phyloP scores from a whole-genome alignment of 2,329 filamentous ascomycete genomes.

The Penicillium palitans region DNA sequence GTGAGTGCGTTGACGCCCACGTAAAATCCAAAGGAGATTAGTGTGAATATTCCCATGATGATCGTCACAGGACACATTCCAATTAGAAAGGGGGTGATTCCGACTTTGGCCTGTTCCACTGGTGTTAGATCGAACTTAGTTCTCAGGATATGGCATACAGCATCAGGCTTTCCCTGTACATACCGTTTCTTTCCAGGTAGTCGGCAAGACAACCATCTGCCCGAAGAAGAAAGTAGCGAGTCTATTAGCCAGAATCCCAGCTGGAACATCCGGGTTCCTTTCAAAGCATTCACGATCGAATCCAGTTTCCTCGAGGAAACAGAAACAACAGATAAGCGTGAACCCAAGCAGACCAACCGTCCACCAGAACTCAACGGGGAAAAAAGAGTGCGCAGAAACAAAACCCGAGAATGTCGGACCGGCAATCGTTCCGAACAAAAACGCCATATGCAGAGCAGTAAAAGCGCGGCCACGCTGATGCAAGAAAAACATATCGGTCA shows the following conservation, averaged over 20 bases:
- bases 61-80: constrained; percentile 40
- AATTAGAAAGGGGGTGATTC: constrained; percentile 29
- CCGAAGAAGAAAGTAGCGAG: constrained; percentile 33
- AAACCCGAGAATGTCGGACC: constrained; percentile 46
- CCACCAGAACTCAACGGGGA: constrained; percentile 48
- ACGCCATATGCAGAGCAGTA: constrained; percentile 37
- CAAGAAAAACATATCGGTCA: constrained; percentile 48
- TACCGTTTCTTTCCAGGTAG: constrained; percentile 28
- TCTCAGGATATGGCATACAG: background rate
- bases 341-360: constrained; percentile 41
- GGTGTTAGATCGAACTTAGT: background rate
- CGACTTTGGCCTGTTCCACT: constrained; percentile 19
- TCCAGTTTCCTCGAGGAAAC: constrained; percentile 44
- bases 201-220: constrained; percentile 22
- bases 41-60: constrained; percentile 41
- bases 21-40: constrained; percentile 40
- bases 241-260: constrained; percentile 23
- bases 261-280: constrained; percentile 20
- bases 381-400: constrained; percentile 38
- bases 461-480: constrained; percentile 47
- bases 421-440: constrained; percentile 41
- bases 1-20: constrained; percentile 38
- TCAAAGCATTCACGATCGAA: constrained; percentile 31
- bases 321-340: constrained; percentile 37
- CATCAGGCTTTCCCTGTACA: background rate